These are phyloP conservation scores for Fomitopsis pinicola DNA, from an alignment of 1,284 basidiomycete genomes.

Conservation along the genomic window DNA sequence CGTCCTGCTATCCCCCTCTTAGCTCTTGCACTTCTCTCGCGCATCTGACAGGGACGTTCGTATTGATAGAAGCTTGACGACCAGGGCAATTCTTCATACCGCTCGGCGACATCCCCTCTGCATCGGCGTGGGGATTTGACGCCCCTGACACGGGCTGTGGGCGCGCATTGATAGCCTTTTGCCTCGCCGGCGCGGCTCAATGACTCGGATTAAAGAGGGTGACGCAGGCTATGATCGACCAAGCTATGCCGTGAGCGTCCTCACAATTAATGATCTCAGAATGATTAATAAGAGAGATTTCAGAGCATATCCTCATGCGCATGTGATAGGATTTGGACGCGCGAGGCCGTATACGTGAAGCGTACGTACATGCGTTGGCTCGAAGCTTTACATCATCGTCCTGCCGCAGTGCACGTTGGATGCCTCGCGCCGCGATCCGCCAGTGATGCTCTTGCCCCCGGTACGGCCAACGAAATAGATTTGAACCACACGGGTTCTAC, in stretches of 20 bases:
- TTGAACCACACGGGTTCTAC: too few species aligned
- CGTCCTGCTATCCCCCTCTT: neutral
- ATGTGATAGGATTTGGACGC: too few species aligned
- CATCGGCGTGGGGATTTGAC: neutral
- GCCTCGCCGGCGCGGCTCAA: neutral
- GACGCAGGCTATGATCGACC: neutral
- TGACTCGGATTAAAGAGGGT: neutral
- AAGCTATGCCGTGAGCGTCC: neutral
- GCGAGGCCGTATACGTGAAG: too few species aligned
- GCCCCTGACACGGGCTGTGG: neutral
- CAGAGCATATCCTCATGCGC: too few species aligned
- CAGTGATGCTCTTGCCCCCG: too few species aligned
- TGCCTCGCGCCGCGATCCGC: neutral
- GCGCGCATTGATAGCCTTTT: neutral
- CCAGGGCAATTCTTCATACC: neutral
- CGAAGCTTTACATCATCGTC: neutral
- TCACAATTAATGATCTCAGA: neutral
- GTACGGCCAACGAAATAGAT: too few species aligned
- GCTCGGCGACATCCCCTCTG: neutral
- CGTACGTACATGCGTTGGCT: neutral
- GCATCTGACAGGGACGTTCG: neutral
- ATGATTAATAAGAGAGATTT: too few species aligned
- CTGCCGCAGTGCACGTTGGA: neutral
- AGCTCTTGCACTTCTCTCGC: neutral
- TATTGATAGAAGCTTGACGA: neutral